Base-by-base conservation (phyloP, 495 filamentous ascomycete genomes). In the Thermochaetoides thermophila region DNA sequence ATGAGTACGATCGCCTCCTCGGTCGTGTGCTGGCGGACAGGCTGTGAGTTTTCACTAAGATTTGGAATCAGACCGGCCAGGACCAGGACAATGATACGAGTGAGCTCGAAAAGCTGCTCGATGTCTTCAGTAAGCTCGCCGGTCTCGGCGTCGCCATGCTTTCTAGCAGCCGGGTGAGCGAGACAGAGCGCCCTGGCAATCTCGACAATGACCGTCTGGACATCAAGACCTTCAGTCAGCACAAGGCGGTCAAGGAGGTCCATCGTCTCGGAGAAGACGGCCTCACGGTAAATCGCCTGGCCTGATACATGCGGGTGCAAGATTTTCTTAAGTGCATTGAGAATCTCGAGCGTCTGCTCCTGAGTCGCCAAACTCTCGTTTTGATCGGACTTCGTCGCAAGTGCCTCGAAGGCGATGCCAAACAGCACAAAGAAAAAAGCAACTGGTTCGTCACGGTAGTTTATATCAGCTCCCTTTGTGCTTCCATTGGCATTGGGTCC, bases 381-480 rank as follows among this genome's bases (percentile, higher is more conserved):
- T 28, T 66, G 63, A 5, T 65, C 65, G 9, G 77, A 74, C 35
- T 84, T 75, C 5, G 78, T 81, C 11, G 83, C 86, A 26, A 99
- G 68, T 17, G 91, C 86, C 55, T 99, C 89, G 42, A 96, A 93
- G 0, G 85, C 84, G 36, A 99, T 77, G 16, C 89, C 89, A 46
- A 95, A 99, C 1, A 99, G 68, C 7, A 99, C 85, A 45, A 99
- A 99, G 59, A 99, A 99, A 65, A 99, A 99, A 1, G 89, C 89
- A 11, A 95, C 84, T 0, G 89, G 89, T 50, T 99, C 91, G 49
- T 95, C 87, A 13, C 89, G 83, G 48, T 96, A 96, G 48, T 95
- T 93, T 55, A 99, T 96, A 43, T 84, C 79, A 10, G 72, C 69
- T 2, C 60, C 63, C 33, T 64, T 68, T 3, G 59, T 53, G 9